These are phyloP conservation scores for Euphorbia schlechtendalii DNA, from an alignment of 441 rosid species.

Conservation along the genomic window DNA sequence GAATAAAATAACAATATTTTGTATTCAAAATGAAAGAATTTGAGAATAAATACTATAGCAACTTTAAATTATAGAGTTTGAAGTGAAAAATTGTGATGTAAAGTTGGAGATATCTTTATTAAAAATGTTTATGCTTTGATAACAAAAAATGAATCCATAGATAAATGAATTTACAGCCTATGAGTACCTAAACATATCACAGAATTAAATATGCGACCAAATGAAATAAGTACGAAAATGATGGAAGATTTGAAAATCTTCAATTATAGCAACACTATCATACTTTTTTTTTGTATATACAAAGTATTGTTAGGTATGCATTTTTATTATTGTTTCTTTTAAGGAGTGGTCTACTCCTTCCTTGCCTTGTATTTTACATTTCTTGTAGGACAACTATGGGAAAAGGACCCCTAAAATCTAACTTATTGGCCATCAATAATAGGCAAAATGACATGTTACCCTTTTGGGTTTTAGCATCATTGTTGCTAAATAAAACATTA, in stretches of 20 bases:
- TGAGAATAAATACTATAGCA: too few relatives aligned
- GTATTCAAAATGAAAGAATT: too few relatives aligned
- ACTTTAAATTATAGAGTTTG: too few relatives aligned
- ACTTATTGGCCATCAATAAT: background rate
- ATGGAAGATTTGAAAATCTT: background rate
- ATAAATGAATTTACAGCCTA: too few relatives aligned
- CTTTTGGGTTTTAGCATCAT: too few relatives aligned
- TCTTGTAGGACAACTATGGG: slow-evolving; percentile 5
- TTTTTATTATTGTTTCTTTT: background rate
- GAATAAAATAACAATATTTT: too few relatives aligned
- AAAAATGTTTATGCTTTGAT: too few relatives aligned
- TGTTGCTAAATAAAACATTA: background rate
- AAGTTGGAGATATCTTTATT: too few relatives aligned
- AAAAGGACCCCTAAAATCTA: background rate
- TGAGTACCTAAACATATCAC: too few relatives aligned
- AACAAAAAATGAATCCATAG: too few relatives aligned
- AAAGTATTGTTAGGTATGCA: background rate
- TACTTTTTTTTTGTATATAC: background rate
- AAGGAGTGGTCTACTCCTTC: background rate
- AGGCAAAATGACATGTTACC: background rate
- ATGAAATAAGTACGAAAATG: background rate
- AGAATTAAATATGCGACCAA: background rate
- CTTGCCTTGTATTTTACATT: background rate
- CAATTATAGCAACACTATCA: background rate
- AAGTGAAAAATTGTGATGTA: too few relatives aligned